Evolutionary conservation across 228 moss, liverwort and hornwort genomes (phyloP), one percentile per base, ranked within the genome.

Genomic region (Sphagnum fallax): DNA sequence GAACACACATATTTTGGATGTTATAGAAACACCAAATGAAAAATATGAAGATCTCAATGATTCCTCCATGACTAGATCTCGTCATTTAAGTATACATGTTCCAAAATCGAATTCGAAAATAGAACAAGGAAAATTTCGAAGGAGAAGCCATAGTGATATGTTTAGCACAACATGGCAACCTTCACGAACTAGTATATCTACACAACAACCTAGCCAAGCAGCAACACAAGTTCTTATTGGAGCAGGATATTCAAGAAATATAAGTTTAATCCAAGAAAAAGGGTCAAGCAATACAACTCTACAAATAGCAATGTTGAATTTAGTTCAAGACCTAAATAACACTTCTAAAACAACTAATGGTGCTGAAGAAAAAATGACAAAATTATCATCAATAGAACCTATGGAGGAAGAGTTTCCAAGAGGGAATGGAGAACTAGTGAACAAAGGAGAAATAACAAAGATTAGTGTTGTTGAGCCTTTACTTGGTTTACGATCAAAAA

Each of bases 221-320:
- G 76, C 80, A 11, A 76, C 72, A 4, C 79, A 83, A 77, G 52
- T 92, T 0, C 47, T 87, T 55, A 67, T 91, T 5, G 71, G 90
- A 76, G 76, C 85, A 52, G 95, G 95, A 15, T 92, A 85, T 74
- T 62, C 78, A 4, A 8, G 11, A 53, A 71, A 73, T 10, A 73
- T 72, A 67, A 70, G 83, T 4, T 75, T 73, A 0, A 68, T 70
- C 14, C 70, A 77, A 71, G 76, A 70, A 14, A 74, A 75, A 0
- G 65, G 48, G 3, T 85, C 79, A 65, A 82, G 81, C 61, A 87
- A 82, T 64, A 92, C 92, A 50, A 84, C 83, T 52, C 76, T 95
- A 13, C 95, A 95, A 75, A 82, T 80, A 71, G 92, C 95, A 15
- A 76, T 95, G 65, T 66, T 95, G 15, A 53, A 78, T 65, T 78